These are phyloP conservation scores for Diaporthe nobilis DNA, from an alignment of 2,329 filamentous ascomycete genomes.

Conservation along the genomic window DNA sequence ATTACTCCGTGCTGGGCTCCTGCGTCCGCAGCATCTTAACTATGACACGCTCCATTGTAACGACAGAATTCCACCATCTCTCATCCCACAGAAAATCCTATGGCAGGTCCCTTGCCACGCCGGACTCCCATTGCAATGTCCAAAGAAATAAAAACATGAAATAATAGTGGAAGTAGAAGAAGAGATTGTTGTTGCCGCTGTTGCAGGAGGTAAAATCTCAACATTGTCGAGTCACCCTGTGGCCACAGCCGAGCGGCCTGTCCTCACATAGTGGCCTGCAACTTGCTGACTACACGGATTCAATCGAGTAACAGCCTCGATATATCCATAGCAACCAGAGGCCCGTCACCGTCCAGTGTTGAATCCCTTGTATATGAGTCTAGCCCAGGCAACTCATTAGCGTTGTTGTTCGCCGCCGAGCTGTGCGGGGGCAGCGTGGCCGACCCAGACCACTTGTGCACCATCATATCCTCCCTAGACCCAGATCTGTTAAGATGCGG, in stretches of 20 bases:
- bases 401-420: slow-evolving; percentile 25
- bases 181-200: neutral
- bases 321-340: slow-evolving; percentile 72
- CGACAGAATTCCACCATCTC: slow-evolving; percentile 40
- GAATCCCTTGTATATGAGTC: slow-evolving; percentile 41
- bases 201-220: neutral
- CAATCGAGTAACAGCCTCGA: slow-evolving; percentile 70
- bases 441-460: slow-evolving; percentile 56
- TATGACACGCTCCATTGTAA: slow-evolving; percentile 37
- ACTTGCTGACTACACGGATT: neutral
- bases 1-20: slow-evolving; percentile 37
- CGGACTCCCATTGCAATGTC: slow-evolving; percentile 19
- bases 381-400: slow-evolving; percentile 37
- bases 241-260: neutral
- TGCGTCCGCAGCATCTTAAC: slow-evolving; percentile 17
- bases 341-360: slow-evolving; percentile 35
- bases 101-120: slow-evolving; percentile 13
- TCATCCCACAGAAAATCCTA: slow-evolving; percentile 12
- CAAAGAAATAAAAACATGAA: slow-evolving; percentile 16
- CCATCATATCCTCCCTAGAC: slow-evolving; percentile 62
- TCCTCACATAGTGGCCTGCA: neutral
- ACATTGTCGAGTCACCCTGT: neutral
- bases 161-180: neutral
- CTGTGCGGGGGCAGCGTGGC: slow-evolving; percentile 46
- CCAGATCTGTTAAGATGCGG: slow-evolving; percentile 56